These are phyloP conservation scores for Ascoidea rubescens DNA, from an alignment of 805 yeast species.

Conservation along the genomic window DNA sequence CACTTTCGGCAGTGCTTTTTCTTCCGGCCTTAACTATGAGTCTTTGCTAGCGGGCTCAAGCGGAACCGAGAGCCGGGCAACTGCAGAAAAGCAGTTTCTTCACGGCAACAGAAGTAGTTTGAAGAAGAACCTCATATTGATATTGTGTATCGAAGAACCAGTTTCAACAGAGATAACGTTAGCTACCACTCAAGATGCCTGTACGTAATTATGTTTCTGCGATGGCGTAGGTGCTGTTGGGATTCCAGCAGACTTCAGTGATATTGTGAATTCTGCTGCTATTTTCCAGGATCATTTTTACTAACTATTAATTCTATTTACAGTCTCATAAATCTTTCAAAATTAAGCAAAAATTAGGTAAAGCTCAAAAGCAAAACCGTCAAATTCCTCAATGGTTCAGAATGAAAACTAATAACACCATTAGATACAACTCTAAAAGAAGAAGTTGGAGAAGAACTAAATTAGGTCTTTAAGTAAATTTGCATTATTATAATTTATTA, in stretches of 20 bases:
- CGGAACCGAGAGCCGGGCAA: too few relatives aligned
- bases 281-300: background rate
- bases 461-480: conserved; percentile 55
- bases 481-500: background rate
- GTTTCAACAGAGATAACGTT: too few relatives aligned
- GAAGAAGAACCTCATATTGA: too few relatives aligned
- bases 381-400: conserved; percentile 99
- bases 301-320: conserved; percentile 6
- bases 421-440: conserved; percentile 99
- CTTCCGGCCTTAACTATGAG: too few relatives aligned
- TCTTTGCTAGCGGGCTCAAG: too few relatives aligned
- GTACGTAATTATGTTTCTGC: too few relatives aligned
- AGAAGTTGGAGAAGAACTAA: conserved; percentile 99
- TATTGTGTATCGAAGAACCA: too few relatives aligned
- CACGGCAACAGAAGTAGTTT: too few relatives aligned
- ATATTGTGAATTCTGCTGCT: background rate
- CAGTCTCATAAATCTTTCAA: conserved; percentile 92
- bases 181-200: too few relatives aligned
- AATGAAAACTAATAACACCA: conserved; percentile 93
- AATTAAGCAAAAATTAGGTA: conserved; percentile 97
- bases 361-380: conserved; percentile 98
- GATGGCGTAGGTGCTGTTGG: too few relatives aligned
- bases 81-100: too few relatives aligned
- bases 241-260: background rate
- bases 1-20: too few relatives aligned